Evolutionary conservation across 352 stramenopile genomes (phyloP), one percentile per base, ranked within the genome.

Genomic region (Globisporangium camurandrum): DNA sequence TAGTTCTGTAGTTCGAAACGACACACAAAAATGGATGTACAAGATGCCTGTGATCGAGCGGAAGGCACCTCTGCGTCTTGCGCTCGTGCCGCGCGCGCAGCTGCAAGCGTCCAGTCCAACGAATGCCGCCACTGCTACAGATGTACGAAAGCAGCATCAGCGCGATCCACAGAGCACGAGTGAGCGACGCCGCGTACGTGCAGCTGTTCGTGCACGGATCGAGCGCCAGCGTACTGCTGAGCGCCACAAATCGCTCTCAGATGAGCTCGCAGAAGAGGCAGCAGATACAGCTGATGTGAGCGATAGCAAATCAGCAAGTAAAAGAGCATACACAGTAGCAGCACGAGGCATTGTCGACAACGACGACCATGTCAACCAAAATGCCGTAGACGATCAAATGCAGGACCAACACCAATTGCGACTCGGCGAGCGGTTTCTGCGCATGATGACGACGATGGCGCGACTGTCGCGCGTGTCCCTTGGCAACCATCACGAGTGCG

Each of bases 341-440:
- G n/a, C n/a, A n/a, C 33, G 12, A 36, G 41, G 5, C 2, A 23
- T 14, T n/a, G 19, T 16, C 4, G 8, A 19, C 26, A 24, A 47
- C 0, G 24, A 46, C 2, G 39, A 61, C 1, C 12, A 16, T 26
- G 30, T 38, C 1, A 38, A 26, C 1, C 9, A 11, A 1, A 8
- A 40, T 23, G 6, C 31, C 12, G 31, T 16, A 37, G 31, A 39
- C 1, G 33, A 39, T 2, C 33, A 4, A 39, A 39, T 6, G 33
- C n/a, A 12, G 9, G 4, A 41, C 1, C 40, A 71, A 23, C 51
- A 61, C 0, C 61, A 72, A 43, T 23, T 66, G 42, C 62, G 71
- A 10, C 68, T 86, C 0, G 72, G 72, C 1, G 70, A 84, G 48
- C 56, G 75, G 4, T 86, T 86, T 41, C 40, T 86, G 27, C 60